A percentile compares a stretch with the other conserved stretches of the same genome.
These are phyloP conservation scores for Ambrosiella beaveri DNA, from an alignment of 2,329 filamentous ascomycete genomes.

Conservation along the genomic window DNA sequence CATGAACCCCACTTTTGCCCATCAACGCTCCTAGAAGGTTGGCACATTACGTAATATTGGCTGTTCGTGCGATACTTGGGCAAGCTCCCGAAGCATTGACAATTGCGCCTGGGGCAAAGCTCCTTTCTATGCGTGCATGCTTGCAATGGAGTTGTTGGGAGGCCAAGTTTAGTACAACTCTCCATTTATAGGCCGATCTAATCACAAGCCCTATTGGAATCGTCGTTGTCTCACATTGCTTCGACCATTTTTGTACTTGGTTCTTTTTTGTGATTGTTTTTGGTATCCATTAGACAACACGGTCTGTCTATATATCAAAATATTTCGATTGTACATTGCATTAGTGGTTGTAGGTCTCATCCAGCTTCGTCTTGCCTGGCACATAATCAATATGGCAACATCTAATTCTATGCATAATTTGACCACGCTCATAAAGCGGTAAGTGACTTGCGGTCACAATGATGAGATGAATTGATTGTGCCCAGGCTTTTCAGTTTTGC, in stretches of 20 bases:
- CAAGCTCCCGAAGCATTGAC: background rate
- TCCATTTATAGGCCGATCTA: too few relatives aligned
- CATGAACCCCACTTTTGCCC: background rate
- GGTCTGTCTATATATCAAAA: too few relatives aligned
- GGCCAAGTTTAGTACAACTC: too few relatives aligned
- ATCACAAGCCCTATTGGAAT: too few relatives aligned
- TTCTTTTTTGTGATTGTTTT: too few relatives aligned
- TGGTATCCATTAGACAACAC: too few relatives aligned
- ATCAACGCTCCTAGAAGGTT: background rate
- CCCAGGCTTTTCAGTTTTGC: background rate
- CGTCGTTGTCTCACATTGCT: too few relatives aligned
- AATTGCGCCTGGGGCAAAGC: background rate
- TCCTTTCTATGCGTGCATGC: background rate
- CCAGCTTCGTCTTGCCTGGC: background rate
- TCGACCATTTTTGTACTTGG: too few relatives aligned
- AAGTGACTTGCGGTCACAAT: conserved; percentile 19
- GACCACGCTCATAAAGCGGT: conserved; percentile 97
- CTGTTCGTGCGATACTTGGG: background rate
- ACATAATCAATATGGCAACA: conserved; percentile 41
- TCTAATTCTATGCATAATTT: conserved; percentile 86
- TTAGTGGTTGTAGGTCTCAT: background rate
- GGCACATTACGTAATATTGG: background rate
- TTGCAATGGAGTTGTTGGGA: too few relatives aligned
- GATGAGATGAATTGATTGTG: background rate
- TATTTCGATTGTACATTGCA: too few relatives aligned